Evolutionary conservation across 1,284 basidiomycete species (phyloP).

Genomic region (Trichosporon sp.): DNA sequence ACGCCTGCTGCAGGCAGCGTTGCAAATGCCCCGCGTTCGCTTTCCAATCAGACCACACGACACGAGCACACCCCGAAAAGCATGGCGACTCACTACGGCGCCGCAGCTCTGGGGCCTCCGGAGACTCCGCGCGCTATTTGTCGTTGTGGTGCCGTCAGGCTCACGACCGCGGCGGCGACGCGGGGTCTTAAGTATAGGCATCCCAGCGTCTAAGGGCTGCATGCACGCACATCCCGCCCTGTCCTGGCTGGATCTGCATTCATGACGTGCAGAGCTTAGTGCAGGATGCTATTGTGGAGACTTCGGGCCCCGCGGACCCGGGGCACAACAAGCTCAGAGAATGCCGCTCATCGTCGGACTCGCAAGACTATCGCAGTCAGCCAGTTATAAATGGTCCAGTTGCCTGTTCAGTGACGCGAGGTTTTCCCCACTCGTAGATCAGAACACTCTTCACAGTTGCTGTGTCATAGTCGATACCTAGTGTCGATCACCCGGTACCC

Average conservation of each 20-base stretch:
- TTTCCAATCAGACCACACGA: neutral
- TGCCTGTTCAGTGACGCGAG: neutral
- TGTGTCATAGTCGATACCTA: too few species aligned
- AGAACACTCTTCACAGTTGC: neutral
- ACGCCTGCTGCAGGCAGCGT: neutral
- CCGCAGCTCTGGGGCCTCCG: neutral
- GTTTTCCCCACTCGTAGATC: too few species aligned
- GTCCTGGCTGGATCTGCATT: neutral
- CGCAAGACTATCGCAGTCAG: neutral
- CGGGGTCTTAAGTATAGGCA: too few species aligned
- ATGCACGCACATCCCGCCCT: neutral
- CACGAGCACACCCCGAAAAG: neutral
- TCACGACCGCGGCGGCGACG: too few species aligned
- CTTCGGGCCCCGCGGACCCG: neutral
- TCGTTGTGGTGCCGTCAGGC: too few species aligned
- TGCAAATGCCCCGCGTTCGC: neutral
- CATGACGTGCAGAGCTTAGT: neutral
- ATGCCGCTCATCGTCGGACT: neutral
- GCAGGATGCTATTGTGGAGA: neutral
- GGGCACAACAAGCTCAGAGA: neutral
- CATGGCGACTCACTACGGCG: neutral
- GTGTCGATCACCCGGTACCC: neutral
- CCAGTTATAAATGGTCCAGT: neutral
- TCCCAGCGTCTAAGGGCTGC: too few species aligned
- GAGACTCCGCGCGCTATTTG: neutral